phyloP scores from a whole-genome alignment of 306 rosid species.

The Sechiopsis laciniata region DNA sequence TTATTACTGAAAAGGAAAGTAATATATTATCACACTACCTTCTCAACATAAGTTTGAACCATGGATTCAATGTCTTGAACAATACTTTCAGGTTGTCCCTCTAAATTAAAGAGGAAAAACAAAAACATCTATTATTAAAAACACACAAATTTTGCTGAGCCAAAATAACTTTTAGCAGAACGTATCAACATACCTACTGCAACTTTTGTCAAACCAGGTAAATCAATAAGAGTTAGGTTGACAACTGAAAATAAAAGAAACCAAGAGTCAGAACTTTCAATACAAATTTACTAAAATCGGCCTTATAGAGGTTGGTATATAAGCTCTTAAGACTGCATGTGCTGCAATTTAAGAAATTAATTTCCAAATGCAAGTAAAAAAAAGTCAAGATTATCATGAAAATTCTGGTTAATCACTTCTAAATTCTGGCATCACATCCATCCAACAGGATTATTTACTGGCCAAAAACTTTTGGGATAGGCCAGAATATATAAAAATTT shows the following conservation, averaged over 20 bases:
- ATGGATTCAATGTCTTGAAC: constrained; percentile 85
- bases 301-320: background rate
- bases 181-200: constrained; percentile 65
- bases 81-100: constrained; percentile 91
- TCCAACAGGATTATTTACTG: background rate
- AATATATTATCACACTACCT: constrained; percentile 40
- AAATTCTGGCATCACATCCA: background rate
- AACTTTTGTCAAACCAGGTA: constrained; percentile 95
- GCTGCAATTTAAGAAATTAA: background rate
- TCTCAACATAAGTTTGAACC: constrained; percentile 81
- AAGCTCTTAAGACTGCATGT: background rate
- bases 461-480: background rate
- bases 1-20: background rate
- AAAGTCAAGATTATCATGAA: background rate
- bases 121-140: background rate
- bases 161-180: background rate
- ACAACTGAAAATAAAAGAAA: constrained; percentile 60
- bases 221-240: constrained; percentile 86
- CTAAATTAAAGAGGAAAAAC: constrained; percentile 34
- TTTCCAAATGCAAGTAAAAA: background rate
- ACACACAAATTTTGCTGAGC: background rate
- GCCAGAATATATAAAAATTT: background rate
- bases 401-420: background rate
- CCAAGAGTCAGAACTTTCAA: constrained; percentile 13
- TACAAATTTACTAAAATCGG: background rate